phyloP scores from a whole-genome alignment of 2,329 filamentous ascomycete genomes.

The Colletotrichum melonis region DNA sequence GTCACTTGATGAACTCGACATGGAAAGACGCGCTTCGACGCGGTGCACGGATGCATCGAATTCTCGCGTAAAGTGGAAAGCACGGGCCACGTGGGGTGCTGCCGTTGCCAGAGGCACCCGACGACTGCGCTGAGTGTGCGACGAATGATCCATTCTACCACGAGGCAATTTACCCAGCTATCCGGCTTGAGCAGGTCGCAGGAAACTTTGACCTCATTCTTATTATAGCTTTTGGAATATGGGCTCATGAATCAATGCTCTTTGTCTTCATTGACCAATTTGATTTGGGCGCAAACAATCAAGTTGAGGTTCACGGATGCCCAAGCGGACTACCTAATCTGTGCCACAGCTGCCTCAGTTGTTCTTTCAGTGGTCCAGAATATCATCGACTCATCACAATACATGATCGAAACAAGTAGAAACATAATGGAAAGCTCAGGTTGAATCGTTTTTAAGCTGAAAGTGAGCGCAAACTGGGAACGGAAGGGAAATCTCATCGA shows the following conservation, averaged over 20 bases:
- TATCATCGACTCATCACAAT: not conserved
- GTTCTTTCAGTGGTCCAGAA: not conserved
- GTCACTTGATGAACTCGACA: not conserved
- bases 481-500: not conserved
- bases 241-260: no score
- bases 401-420: not conserved
- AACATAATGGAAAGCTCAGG: not conserved
- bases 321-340: not conserved
- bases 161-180: not conserved
- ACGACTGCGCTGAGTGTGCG: not conserved
- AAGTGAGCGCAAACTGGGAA: not conserved
- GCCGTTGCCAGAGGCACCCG: conserved; percentile 13
- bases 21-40: conserved; percentile 15
- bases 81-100: conserved; percentile 14
- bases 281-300: not conserved
- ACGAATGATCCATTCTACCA: not conserved
- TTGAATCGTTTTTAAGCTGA: not conserved
- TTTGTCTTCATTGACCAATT: not conserved
- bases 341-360: not conserved
- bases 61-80: conserved; percentile 28
- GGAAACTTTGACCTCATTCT: no score
- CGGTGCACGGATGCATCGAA: not conserved
- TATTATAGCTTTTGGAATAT: not conserved
- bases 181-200: not conserved
- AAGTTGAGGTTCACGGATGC: not conserved